A percentile compares a stretch with the other conserved stretches of the same genome.
phyloP scores from a whole-genome alignment of 805 yeast species.

The Candida morakotiae region DNA sequence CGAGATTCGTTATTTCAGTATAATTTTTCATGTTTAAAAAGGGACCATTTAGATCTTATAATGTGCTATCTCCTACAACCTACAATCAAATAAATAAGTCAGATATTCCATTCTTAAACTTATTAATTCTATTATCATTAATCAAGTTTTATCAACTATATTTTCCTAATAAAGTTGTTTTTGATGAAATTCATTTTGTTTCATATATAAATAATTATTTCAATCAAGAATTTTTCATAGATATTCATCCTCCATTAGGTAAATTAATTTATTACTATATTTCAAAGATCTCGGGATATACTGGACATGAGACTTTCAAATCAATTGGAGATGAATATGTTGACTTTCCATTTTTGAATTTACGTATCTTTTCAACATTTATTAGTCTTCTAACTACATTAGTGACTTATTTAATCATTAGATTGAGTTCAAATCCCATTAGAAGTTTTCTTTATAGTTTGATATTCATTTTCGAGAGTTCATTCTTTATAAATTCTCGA shows the following conservation, averaged over 20 bases:
- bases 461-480: constrained; percentile 51
- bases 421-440: constrained; percentile 52
- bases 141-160: constrained; percentile 31
- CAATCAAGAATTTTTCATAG: constrained; percentile 60
- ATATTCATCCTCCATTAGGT: constrained; percentile 70
- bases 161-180: constrained; percentile 38
- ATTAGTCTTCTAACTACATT: constrained; percentile 52
- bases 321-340: constrained; percentile 39
- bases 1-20: too few species aligned
- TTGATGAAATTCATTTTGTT: constrained; percentile 45
- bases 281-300: constrained; percentile 49
- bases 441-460: constrained; percentile 16
- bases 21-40: constrained; percentile 1
- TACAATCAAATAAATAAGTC: not conserved
- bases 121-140: constrained; percentile 16
- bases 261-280: constrained; percentile 55
- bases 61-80: not conserved
- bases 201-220: constrained; percentile 41
- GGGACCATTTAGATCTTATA: constrained; percentile 3
- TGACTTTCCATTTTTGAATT: constrained; percentile 43
- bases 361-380: constrained; percentile 56
- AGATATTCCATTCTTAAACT: not conserved
- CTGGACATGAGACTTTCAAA: constrained; percentile 36
- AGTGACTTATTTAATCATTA: constrained; percentile 51
- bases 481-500: constrained; percentile 60